Conservation (phyloP, 441 rosid species). For the Populus tomentosa region DNA sequence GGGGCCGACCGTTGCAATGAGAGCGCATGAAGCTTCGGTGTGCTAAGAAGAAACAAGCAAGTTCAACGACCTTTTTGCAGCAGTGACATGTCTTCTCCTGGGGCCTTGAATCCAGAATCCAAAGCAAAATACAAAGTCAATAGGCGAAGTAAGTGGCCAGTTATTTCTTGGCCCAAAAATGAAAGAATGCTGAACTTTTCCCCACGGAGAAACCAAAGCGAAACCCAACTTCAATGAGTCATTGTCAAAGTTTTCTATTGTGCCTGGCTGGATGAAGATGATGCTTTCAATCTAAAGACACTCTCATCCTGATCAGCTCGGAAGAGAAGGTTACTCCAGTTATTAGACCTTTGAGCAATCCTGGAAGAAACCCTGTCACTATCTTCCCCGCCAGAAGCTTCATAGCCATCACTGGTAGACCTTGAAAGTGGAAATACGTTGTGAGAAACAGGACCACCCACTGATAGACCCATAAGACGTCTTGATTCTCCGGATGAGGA, state of each 20-base stretch:
- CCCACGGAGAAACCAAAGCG: constrained; percentile 10
- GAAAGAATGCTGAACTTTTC: constrained; percentile 37
- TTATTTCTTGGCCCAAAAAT: constrained; percentile 32
- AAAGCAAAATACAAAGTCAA: constrained; percentile 11
- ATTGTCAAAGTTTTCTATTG: constrained; percentile 39
- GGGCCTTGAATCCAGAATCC: constrained; percentile 13
- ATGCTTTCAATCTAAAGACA: constrained; percentile 43
- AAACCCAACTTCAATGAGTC: constrained; percentile 14
- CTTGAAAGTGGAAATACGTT: constrained; percentile 75
- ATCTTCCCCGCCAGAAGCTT: constrained; percentile 98
- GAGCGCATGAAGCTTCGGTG: not conserved
- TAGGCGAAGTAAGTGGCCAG: constrained; percentile 14
- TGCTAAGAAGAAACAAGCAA: not conserved
- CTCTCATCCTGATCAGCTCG: constrained; percentile 48
- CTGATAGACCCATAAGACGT: constrained; percentile 51
- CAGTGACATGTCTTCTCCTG: constrained; percentile 14
- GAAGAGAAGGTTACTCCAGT: constrained; percentile 55
- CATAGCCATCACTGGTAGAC: constrained; percentile 95
- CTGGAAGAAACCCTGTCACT: constrained; percentile 92
- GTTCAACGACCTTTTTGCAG: constrained; percentile 18
- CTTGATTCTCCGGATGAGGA: constrained; percentile 77
- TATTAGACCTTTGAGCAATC: constrained; percentile 55
- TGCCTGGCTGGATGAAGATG: constrained; percentile 44
- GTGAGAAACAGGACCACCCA: constrained; percentile 38
- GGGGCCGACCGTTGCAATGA: constrained; percentile 6